phyloP scores from a whole-genome alignment of 805 yeast species.

The Geotrichum ghanense region DNA sequence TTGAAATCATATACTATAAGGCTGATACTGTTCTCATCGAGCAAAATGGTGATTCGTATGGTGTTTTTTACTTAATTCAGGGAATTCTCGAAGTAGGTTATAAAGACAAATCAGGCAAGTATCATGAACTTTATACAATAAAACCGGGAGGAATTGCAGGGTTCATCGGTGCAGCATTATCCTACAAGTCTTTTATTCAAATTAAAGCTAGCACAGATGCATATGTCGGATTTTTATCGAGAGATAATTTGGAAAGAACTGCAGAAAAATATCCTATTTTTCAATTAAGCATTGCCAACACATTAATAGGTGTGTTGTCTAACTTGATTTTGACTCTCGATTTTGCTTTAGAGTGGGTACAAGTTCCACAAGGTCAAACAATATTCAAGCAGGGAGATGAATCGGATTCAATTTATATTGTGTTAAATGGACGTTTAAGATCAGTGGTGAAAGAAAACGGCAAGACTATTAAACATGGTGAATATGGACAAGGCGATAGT shows the following conservation, averaged over 20 bases:
- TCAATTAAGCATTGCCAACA: slow-evolving; percentile 66
- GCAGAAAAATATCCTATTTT: slow-evolving; percentile 69
- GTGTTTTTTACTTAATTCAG: slow-evolving; percentile 68
- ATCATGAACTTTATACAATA: slow-evolving; percentile 39
- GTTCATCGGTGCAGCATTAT: slow-evolving; percentile 68
- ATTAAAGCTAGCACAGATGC: slow-evolving; percentile 49
- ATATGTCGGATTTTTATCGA: slow-evolving; percentile 64
- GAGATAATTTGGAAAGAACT: slow-evolving; percentile 47
- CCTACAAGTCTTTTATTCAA: slow-evolving; percentile 66
- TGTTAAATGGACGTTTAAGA: slow-evolving; percentile 78
- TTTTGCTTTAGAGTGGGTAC: slow-evolving; percentile 92
- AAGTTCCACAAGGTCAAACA: slow-evolving; percentile 73
- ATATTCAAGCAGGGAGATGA: slow-evolving; percentile 72
- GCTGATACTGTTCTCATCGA: slow-evolving; percentile 48
- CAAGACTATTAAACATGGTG: slow-evolving; percentile 39
- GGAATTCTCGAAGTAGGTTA: slow-evolving; percentile 62
- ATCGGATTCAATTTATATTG: slow-evolving; percentile 86
- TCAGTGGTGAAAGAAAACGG: slow-evolving; percentile 31
- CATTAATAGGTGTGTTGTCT: slow-evolving; percentile 56
- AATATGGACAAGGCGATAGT: slow-evolving; percentile 88
- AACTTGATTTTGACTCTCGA: slow-evolving; percentile 63
- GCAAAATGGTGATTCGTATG: slow-evolving; percentile 57
- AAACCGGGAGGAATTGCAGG: slow-evolving; percentile 80
- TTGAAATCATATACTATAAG: slow-evolving; percentile 44
- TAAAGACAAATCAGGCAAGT: slow-evolving; percentile 21